Percentiles rank a stretch among this genome's conserved stretches.
phyloP scores from a whole-genome alignment of 441 rosid genomes.

The Bocquillonia castaneifolia region DNA sequence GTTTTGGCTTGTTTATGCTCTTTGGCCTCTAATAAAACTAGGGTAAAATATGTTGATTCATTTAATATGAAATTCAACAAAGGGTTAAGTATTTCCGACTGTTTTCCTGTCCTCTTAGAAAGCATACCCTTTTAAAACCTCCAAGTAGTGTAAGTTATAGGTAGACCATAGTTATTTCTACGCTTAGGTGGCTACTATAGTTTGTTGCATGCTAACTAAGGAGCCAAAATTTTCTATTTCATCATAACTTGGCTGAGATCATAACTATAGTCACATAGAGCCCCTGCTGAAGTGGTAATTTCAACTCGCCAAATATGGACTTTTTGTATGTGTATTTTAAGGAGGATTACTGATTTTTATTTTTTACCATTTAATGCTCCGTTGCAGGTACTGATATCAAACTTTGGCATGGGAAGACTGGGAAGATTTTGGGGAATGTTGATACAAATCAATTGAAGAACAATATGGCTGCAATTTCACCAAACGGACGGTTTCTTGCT shows the following conservation, averaged over 20 bases:
- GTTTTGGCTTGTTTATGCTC: neutral
- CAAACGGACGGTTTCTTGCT: slow-evolving; percentile 96
- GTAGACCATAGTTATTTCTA: neutral
- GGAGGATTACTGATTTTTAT: slow-evolving; percentile 7
- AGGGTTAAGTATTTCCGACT: neutral
- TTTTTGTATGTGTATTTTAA: neutral
- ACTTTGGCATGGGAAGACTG: slow-evolving; percentile 93
- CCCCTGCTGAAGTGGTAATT: neutral
- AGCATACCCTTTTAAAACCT: neutral
- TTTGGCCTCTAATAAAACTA: neutral
- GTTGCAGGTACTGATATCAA: slow-evolving; percentile 78
- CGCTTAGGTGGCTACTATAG: neutral
- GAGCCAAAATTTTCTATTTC: neutral
- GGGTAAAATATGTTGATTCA: neutral
- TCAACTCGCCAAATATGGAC: neutral
- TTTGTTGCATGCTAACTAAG: neutral
- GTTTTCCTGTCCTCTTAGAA: neutral
- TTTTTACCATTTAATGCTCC: slow-evolving; percentile 5
- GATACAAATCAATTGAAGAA: slow-evolving; percentile 96
- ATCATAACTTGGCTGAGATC: neutral
- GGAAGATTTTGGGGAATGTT: slow-evolving; percentile 49
- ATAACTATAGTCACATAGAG: neutral
- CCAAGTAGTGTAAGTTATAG: neutral
- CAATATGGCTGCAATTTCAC: slow-evolving; percentile 81
- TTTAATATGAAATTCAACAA: neutral